A percentile compares a stretch with the other conserved stretches of the same genome.
Conservation (phyloP, 2,329 filamentous ascomycete species). For the Trichophyton verrucosum region DNA sequence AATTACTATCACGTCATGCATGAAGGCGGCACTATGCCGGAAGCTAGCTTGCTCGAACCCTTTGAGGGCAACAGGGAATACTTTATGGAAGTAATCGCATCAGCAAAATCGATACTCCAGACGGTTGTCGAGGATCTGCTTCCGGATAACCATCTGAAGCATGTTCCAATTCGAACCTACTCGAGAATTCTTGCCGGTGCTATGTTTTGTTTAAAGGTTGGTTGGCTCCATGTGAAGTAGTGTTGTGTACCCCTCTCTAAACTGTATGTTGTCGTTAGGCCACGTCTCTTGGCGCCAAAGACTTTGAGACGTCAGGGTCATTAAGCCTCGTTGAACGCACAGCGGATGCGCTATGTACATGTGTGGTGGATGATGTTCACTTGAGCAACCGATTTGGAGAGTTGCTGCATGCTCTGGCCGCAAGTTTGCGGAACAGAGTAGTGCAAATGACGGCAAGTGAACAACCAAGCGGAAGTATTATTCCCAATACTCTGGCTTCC, state of each 20-base stretch:
- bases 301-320: conserved; percentile 41
- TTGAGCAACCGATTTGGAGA: conserved; percentile 52
- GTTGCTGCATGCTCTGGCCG: conserved; percentile 12
- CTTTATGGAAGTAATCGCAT: conserved; percentile 43
- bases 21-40: conserved; percentile 10
- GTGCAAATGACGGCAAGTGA: conserved; percentile 8
- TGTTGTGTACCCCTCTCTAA: not conserved
- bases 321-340: conserved; percentile 40
- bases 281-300: conserved; percentile 44
- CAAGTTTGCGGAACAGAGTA: conserved; percentile 13
- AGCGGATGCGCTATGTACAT: conserved; percentile 40
- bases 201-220: conserved; percentile 44
- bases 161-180: conserved; percentile 45
- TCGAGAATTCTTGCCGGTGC: conserved; percentile 46
- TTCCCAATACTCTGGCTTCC: conserved; percentile 9
- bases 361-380: conserved; percentile 48
- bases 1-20: conserved; percentile 9
- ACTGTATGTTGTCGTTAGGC: conserved; percentile 23
- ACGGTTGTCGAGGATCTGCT: conserved; percentile 42
- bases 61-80: conserved; percentile 38
- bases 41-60: conserved; percentile 13
- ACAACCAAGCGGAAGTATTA: conserved; percentile 11
- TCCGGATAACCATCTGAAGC: conserved; percentile 39
- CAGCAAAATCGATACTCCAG: conserved; percentile 40
- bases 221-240: not conserved